A percentile compares a stretch with the other conserved stretches of the same genome.
phyloP scores from a whole-genome alignment of 75 land plant genomes.

The Pinus taeda region DNA sequence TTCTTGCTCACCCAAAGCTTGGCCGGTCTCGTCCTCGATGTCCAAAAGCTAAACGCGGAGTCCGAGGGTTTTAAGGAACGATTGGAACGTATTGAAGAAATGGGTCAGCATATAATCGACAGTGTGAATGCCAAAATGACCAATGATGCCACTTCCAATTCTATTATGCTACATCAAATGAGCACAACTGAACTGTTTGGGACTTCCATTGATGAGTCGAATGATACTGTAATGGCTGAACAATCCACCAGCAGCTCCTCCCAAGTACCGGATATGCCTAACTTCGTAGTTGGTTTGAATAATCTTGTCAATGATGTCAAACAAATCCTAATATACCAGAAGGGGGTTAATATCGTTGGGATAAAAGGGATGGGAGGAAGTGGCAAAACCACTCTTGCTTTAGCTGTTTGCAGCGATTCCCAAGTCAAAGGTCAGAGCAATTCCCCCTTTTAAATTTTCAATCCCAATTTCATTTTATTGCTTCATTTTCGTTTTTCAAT shows the following conservation, averaged over 20 bases:
- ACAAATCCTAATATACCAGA: background rate
- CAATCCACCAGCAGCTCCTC: background rate
- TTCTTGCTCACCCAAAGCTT: background rate
- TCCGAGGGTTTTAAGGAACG: background rate
- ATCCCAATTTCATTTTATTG: no score
- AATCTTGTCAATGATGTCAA: background rate
- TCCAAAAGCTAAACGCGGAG: background rate
- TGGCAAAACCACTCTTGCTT: background rate
- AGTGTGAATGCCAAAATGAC: background rate
- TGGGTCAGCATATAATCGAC: background rate
- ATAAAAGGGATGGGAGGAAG: conserved; percentile 5
- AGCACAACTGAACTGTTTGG: background rate
- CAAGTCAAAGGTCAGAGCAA: conserved; percentile 1
- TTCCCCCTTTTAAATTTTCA: no score
- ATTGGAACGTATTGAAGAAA: background rate
- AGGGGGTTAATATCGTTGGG: background rate
- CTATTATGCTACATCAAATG: background rate
- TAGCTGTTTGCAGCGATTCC: background rate
- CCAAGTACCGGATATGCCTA: background rate
- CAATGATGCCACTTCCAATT: background rate
- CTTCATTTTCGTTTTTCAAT: no score
- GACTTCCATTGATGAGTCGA: background rate
- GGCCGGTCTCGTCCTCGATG: background rate
- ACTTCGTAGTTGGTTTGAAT: background rate
- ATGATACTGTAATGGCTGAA: background rate